These are phyloP conservation scores for Fusarium pseudocircinatum DNA, from an alignment of 2,329 filamentous ascomycete species.

Conservation along the genomic window DNA sequence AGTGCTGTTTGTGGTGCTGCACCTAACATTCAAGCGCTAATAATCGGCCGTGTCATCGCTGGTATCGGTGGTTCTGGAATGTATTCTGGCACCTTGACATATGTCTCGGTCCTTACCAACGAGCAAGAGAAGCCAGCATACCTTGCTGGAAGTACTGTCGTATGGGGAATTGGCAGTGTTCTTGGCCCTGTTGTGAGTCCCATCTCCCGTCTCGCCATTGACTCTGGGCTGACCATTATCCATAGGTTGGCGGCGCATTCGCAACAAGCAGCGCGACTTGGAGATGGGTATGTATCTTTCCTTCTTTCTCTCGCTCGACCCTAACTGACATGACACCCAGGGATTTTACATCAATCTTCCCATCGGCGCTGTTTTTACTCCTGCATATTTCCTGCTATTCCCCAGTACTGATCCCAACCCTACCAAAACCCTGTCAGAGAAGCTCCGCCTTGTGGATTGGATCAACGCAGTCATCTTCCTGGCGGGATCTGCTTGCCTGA, in stretches of 20 bases:
- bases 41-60: background rate
- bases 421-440: background rate
- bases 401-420: background rate
- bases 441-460: background rate
- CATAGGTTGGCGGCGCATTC: background rate
- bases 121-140: background rate
- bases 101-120: background rate
- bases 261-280: background rate
- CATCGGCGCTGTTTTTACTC: background rate
- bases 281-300: background rate
- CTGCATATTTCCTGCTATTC: background rate
- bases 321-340: accelerated
- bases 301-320: background rate
- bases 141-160: background rate
- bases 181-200: background rate
- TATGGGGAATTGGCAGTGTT: background rate
- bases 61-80: background rate
- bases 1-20: background rate
- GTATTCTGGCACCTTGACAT: background rate
- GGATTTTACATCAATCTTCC: constrained; percentile 1
- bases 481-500: background rate
- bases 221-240: background rate
- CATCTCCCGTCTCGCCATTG: accelerated
- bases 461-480: background rate
- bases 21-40: background rate